phyloP scores from a whole-genome alignment of 345 rosid species.

The Hypericum androsaemum region DNA sequence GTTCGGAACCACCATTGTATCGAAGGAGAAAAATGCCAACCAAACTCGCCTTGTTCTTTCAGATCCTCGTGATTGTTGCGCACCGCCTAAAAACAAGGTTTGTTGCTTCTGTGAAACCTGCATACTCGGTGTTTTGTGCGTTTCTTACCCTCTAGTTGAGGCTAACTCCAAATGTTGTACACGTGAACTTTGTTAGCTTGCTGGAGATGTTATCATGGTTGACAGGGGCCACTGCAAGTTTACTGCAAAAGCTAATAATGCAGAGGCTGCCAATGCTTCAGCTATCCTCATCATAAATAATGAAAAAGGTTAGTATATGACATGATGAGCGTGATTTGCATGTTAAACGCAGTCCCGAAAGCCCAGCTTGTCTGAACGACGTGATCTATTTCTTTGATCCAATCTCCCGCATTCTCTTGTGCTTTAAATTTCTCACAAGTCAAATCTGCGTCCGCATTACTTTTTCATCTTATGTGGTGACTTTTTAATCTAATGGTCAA shows the following conservation, averaged over 20 bases:
- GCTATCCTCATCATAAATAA: constrained; percentile 87
- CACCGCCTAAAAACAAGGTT: constrained; percentile 62
- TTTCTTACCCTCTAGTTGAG: background rate
- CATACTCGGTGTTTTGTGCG: background rate
- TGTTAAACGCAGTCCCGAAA: no score
- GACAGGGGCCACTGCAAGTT: constrained; percentile 85
- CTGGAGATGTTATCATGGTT: constrained; percentile 76
- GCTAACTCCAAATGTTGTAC: no score
- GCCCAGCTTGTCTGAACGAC: no score
- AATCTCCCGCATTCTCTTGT: no score
- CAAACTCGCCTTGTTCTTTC: constrained; percentile 60
- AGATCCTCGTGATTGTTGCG: constrained; percentile 82
- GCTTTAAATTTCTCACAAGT: no score
- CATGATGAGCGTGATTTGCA: no score
- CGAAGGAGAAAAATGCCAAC: constrained; percentile 92
- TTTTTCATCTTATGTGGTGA: no score
- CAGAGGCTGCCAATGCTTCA: constrained; percentile 85
- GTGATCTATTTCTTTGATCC: no score
- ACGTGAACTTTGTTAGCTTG: constrained; percentile 39
- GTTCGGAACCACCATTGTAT: constrained; percentile 70
- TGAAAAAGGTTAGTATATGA: constrained; percentile 50
- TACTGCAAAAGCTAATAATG: constrained; percentile 79
- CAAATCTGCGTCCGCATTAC: no score
- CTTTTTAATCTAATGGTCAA: no score
- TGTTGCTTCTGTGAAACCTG: constrained; percentile 2